These are phyloP conservation scores for Oryza rufipogon DNA, from an alignment of 176 grass and related monocot genomes.

Conservation along the genomic window DNA sequence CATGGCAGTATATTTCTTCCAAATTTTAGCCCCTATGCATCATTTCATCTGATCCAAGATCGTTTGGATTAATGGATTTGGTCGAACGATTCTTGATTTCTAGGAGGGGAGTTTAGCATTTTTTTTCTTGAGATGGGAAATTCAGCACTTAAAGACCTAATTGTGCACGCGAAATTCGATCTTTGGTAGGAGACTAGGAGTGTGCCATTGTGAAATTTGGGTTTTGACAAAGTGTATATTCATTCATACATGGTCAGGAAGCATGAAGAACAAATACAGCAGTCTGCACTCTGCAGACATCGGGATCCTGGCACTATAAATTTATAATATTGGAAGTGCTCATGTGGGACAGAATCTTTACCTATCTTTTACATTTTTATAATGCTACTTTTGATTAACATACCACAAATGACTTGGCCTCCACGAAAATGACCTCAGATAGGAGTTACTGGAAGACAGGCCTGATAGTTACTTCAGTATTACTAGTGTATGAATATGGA, in stretches of 20 bases:
- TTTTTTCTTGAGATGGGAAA: conserved; percentile 2
- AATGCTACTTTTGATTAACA: conserved; percentile 3
- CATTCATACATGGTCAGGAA: background rate
- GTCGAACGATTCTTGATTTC: background rate
- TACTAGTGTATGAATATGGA: background rate
- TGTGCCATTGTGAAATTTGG: background rate
- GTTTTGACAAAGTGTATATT: background rate
- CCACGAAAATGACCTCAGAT: background rate
- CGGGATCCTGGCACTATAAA: background rate
- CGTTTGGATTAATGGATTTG: background rate
- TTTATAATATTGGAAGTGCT: background rate
- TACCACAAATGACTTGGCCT: background rate
- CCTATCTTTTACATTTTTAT: conserved; percentile 9
- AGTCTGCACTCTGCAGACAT: background rate
- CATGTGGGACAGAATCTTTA: background rate
- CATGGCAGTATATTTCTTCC: too few species aligned
- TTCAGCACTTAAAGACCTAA: conserved; percentile 10
- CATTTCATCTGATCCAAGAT: background rate
- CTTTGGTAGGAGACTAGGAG: background rate
- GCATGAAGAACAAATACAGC: background rate
- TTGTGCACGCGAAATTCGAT: background rate
- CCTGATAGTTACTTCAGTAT: background rate
- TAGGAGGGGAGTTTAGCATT: background rate
- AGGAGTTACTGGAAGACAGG: background rate
- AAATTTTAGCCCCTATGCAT: background rate